These are phyloP conservation scores for Cryptococcus deneoformans DNA, from an alignment of 1,284 basidiomycete species.

Conservation along the genomic window DNA sequence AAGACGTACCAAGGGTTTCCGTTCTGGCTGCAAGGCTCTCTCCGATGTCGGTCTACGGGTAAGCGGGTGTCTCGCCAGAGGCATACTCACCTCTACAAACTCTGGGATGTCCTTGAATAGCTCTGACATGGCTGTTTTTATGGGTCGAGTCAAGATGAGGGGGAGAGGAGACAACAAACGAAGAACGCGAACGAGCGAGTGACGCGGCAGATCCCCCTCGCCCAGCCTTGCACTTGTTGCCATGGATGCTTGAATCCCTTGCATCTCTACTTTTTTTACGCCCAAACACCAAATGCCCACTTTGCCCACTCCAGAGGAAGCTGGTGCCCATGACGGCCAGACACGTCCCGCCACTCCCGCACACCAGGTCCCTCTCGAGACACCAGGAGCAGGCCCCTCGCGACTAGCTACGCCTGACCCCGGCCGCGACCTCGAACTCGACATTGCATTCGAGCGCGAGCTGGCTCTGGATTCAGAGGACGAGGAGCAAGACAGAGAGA, in stretches of 20 bases:
- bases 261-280: neutral
- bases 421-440: neutral
- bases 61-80: neutral
- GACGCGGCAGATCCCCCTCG: neutral
- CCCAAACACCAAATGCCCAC: slow-evolving; percentile 3
- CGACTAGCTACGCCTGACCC: slow-evolving; percentile 1
- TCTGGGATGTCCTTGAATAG: slow-evolving; percentile 63
- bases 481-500: slow-evolving; percentile 21
- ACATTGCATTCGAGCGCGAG: neutral
- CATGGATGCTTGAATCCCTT: neutral
- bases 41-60: slow-evolving; percentile 71
- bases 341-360: neutral
- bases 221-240: neutral
- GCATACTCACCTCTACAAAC: slow-evolving; percentile 60
- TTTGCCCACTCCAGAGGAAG: neutral
- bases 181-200: neutral
- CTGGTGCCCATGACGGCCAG: neutral
- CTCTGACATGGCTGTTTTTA: slow-evolving; percentile 45
- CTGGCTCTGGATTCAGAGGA: slow-evolving; percentile 2
- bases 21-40: slow-evolving; percentile 87
- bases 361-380: slow-evolving; percentile 11
- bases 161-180: neutral
- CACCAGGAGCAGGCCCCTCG: slow-evolving; percentile 33
- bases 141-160: neutral
- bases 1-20: slow-evolving; percentile 76